Conservation (phyloP, 2,329 filamentous ascomycete species). For the Thielaviopsis musarum region DNA sequence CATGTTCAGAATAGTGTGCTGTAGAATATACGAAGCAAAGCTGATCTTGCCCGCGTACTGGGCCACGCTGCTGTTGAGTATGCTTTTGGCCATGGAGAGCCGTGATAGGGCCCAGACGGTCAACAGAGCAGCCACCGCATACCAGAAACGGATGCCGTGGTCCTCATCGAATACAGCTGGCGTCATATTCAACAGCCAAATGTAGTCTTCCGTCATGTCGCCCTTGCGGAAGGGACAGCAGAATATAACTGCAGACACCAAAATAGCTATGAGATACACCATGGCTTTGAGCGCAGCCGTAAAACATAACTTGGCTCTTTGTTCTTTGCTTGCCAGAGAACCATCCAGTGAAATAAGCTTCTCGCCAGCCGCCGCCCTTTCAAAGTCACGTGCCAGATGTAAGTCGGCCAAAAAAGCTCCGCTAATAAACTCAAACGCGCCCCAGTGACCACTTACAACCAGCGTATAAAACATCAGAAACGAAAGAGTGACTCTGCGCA, state of each 20-base stretch:
- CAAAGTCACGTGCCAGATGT: conserved; percentile 25
- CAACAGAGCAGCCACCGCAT: conserved; percentile 33
- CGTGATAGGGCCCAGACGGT: conserved; percentile 34
- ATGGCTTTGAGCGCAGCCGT: neutral
- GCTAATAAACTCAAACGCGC: conserved; percentile 24
- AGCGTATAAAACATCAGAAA: conserved; percentile 25
- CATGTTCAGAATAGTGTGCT: conserved; percentile 17
- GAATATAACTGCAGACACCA: conserved; percentile 14
- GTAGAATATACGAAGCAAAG: conserved; percentile 44
- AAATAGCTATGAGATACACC: neutral
- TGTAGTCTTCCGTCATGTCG: conserved; percentile 36
- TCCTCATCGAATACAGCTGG: conserved; percentile 31
- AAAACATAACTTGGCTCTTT: neutral
- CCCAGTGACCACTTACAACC: neutral
- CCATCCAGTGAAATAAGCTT: neutral
- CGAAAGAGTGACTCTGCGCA: conserved; percentile 26
- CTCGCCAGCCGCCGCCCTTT: neutral
- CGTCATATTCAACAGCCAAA: conserved; percentile 29
- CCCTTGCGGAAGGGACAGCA: conserved; percentile 22
- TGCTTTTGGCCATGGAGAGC: conserved; percentile 28
- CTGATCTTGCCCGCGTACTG: conserved; percentile 45
- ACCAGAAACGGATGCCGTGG: conserved; percentile 34
- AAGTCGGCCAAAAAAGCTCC: conserved; percentile 38
- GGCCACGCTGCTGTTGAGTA: conserved; percentile 31
- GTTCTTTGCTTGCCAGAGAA: neutral